Base-by-base conservation (phyloP, 2,329 filamentous ascomycete species). In the Cladosporium colombiae region DNA sequence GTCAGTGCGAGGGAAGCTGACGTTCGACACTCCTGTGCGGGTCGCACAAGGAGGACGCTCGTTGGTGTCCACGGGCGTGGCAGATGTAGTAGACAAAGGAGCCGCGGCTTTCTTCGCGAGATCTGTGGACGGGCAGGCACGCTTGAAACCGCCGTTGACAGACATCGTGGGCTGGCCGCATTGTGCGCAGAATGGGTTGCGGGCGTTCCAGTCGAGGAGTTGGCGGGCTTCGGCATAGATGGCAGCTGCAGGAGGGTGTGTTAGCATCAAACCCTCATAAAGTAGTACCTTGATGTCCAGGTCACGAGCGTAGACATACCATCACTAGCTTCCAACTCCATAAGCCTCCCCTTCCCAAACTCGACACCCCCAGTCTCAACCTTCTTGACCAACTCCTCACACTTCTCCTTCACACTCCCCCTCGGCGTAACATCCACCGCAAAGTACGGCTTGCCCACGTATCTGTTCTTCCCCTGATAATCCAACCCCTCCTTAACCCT, bases 1-100 rank as follows among this genome's bases (percentile, higher is more conserved):
- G 73, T 97, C 93, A 1, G 94, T 97, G 60, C 93, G 88, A 2
- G 94, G 94, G 83, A 97, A 98, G 74, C 86, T 90, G 62, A 97
- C 84, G 79, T 99, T 99, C 35, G 93, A 96, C 55, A 99, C 81
- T 29, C 92, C 93, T 46, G 88, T 90, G 63, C 95, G 87, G 0
- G 93, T 96, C 8, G 87, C 88, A 78, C 95, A 99, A 21, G 89
- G 85, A 1, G 84, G 84, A 10, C 92, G 88, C 50, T 86, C 81
- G 29, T 78, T 77, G 10, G 84, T 78, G 16, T 78, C 76, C 27
- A 77, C 62, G 49, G 69, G 44, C 27, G 69, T 59, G 77, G 29
- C 56, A 25, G 23, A 27, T 37, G 31, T 55, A 35, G 35, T 58
- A 35, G 49, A 75, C 78, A 65, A 74, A 75, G 27, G 75, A 73